Evolutionary conservation across 164 flowering plant species (phyloP), one percentile per base, ranked within the genome.

Genomic region (Magnolia officinalis): DNA sequence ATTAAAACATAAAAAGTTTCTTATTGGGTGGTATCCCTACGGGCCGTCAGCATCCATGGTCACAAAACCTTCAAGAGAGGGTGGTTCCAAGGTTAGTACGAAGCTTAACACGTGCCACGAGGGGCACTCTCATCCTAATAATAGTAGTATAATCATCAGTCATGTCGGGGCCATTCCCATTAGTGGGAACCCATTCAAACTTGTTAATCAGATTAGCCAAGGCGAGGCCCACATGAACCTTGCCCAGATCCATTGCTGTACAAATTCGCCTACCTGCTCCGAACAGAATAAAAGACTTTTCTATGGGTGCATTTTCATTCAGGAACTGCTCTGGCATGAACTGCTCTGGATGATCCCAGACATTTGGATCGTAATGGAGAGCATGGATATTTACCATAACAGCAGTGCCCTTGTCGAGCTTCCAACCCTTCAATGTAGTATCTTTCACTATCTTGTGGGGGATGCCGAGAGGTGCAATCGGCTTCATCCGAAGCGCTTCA

Each of bases 191-290:
- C 82, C 82, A 80, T n/a, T 74, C 50, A 50, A 80, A 74, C 2
- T 29, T 63, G n/a, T 77, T 77, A 0, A 80, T 72, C 75, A 80
- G 45, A 66, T 80, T 80, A 8, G 77, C 82, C 10, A 80, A n/a
- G 2, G 63, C n/a, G 18, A 77, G 58, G 31, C 74, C 74, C 50
- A 80, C 70, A 1, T 80, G 82, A 70, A 73, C 72, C 71, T 77
- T 80, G 4, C 49, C 82, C 67, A 77, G 50, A 50, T 80, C 82
- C 82, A 80, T 80, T 45, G 77, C 82, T 31, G 77, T 69, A 58
- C 82, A 80, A 4, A 73, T 64, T 74, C 79, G 24, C 71, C 61
- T 77, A n/a, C 82, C 79, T 0, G 67, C 79, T 24, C 82, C 79
- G 73, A 80, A 80, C 29, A 77, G 77, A 51, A 73, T 26, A 19